A percentile compares a stretch with the other conserved stretches of the same genome.
These are phyloP conservation scores for Ceratocystis colombiana DNA, from an alignment of 2,329 filamentous ascomycete genomes.

Conservation along the genomic window DNA sequence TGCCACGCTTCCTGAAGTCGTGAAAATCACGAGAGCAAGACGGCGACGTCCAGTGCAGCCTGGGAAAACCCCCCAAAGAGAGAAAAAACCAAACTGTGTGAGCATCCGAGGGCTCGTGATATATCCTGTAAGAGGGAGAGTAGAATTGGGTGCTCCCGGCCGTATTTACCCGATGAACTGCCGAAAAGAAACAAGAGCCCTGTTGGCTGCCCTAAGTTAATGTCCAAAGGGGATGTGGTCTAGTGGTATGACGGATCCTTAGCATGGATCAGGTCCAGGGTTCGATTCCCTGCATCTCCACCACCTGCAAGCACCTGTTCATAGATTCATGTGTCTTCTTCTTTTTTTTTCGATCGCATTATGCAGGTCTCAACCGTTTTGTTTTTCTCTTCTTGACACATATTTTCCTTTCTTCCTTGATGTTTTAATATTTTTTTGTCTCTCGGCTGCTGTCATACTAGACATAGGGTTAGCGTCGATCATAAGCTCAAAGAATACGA, in stretches of 20 bases:
- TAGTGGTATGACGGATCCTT: slow-evolving; percentile 22
- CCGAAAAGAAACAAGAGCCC: not conserved
- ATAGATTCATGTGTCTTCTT: not conserved
- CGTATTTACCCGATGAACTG: not conserved
- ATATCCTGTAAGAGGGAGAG: no score
- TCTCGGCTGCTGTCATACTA: slow-evolving; percentile 1
- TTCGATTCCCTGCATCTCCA: slow-evolving; percentile 21
- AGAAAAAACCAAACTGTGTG: no score
- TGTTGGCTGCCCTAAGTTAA: not conserved
- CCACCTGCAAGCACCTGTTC: not conserved
- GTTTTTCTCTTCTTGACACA: not conserved
- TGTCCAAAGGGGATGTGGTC: slow-evolving; percentile 14
- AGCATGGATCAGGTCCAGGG: slow-evolving; percentile 21
- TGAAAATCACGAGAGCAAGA: no score
- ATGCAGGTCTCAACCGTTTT: not conserved
- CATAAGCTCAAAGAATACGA: not conserved
- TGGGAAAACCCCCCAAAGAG: no score
- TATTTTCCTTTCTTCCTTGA: not conserved
- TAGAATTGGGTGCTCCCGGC: no score
- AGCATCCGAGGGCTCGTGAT: no score
- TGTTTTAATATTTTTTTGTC: not conserved
- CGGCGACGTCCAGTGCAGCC: no score
- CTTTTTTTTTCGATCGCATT: not conserved
- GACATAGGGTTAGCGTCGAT: not conserved
- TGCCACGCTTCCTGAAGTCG: no score